phyloP scores from a whole-genome alignment of 208 protist genomes.

The Strigomonas culicis region DNA sequence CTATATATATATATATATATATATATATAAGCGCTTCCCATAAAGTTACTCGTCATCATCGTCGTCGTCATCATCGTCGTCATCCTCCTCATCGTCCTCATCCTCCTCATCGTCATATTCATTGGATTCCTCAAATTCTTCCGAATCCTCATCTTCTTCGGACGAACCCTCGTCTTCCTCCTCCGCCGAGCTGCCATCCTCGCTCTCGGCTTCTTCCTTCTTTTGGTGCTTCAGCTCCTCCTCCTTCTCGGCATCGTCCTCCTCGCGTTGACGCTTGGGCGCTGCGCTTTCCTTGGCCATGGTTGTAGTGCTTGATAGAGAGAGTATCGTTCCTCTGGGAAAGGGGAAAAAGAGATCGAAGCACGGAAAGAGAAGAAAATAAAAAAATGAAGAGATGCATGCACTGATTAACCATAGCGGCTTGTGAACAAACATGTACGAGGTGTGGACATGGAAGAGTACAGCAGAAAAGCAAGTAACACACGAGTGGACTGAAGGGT shows the following conservation, averaged over 20 bases:
- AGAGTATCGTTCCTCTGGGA: background rate
- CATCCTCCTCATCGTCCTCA: background rate
- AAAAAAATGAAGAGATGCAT: background rate
- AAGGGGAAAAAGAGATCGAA: slow-evolving; percentile 10
- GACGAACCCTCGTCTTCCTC: background rate
- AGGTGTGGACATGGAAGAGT: too few species aligned
- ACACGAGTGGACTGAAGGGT: too few species aligned
- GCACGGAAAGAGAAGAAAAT: background rate
- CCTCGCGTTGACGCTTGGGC: slow-evolving; percentile 2
- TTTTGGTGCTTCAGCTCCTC: slow-evolving; percentile 9
- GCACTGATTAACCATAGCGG: background rate
- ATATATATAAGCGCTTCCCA: too few species aligned
- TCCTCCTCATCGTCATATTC: background rate
- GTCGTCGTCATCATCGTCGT: slow-evolving; percentile 11
- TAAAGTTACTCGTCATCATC: slow-evolving; percentile 12
- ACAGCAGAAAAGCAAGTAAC: too few species aligned
- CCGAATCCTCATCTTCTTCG: background rate
- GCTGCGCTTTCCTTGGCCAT: slow-evolving; percentile 8
- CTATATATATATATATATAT: too few species aligned
- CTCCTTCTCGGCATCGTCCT: slow-evolving; percentile 6
- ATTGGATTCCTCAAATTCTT: background rate
- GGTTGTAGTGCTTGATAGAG: background rate
- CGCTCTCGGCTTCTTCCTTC: background rate
- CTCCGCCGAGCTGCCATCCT: background rate
- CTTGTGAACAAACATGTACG: background rate